phyloP scores from a whole-genome alignment of 1,284 basidiomycete genomes.

The Agroathelia rolfsii region DNA sequence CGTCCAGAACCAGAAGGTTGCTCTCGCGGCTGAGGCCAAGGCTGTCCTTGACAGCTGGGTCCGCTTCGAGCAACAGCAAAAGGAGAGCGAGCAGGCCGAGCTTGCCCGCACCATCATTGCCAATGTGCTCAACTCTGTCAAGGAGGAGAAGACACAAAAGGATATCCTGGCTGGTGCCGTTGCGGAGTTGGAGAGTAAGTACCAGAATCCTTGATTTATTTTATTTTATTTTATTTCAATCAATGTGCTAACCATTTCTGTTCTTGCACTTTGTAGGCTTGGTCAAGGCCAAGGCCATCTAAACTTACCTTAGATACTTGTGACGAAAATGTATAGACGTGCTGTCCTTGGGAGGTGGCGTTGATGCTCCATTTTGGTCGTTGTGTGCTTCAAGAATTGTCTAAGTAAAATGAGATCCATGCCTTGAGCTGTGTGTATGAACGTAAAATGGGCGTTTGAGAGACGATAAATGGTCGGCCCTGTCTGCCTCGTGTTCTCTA shows the following conservation, averaged over 20 bases:
- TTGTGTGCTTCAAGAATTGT: too few relatives aligned
- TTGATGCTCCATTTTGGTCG: too few relatives aligned
- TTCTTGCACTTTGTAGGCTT: conserved; percentile 35
- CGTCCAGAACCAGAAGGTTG: conserved; percentile 83
- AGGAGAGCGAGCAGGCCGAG: conserved; percentile 92
- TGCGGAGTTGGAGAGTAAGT: conserved; percentile 88
- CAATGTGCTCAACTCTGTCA: conserved; percentile 75
- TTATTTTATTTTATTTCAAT: neutral
- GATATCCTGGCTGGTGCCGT: conserved; percentile 83
- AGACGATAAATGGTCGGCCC: too few relatives aligned
- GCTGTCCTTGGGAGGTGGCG: too few relatives aligned
- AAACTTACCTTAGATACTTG: conserved; percentile 5
- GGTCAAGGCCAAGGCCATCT: conserved; percentile 65
- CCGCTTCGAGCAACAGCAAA: conserved; percentile 91
- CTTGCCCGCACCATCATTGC: conserved; percentile 83
- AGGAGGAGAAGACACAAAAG: conserved; percentile 90
- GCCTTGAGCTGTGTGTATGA: too few relatives aligned
- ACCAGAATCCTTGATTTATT: conserved; percentile 1
- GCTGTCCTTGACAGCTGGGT: conserved; percentile 96
- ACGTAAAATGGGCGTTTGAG: too few relatives aligned
- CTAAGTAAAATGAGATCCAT: too few relatives aligned
- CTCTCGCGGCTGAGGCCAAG: conserved; percentile 86
- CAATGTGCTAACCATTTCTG: conserved; percentile 10
- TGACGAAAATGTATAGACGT: too few relatives aligned
- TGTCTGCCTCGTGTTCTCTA: too few relatives aligned